Percentiles rank a stretch among this genome's conserved stretches.
Conservation (phyloP, 805 yeast genomes). For the Debaryomyces maramus region DNA sequence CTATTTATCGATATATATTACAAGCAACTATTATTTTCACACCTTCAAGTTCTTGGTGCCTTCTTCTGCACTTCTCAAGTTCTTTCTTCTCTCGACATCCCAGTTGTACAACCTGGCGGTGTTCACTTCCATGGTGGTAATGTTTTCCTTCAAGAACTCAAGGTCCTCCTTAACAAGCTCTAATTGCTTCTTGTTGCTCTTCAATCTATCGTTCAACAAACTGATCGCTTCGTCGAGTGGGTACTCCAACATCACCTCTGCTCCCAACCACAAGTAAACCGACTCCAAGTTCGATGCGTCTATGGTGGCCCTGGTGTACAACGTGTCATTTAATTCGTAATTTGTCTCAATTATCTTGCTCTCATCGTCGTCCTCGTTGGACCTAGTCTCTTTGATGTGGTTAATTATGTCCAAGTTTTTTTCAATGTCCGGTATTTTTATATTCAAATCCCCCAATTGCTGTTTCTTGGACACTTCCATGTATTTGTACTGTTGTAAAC, state of each 20-base stretch:
- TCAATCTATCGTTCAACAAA: constrained; percentile 61
- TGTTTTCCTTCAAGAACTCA: constrained; percentile 81
- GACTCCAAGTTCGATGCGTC: constrained; percentile 52
- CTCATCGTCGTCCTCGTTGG: constrained; percentile 27
- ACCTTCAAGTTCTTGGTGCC: constrained; percentile 28
- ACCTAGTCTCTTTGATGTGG: constrained; percentile 52
- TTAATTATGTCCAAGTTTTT: constrained; percentile 77
- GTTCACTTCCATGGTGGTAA: constrained; percentile 97
- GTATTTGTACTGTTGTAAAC: constrained; percentile 85
- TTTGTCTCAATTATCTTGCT: constrained; percentile 55
- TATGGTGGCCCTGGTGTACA: constrained; percentile 79
- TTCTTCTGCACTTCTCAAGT: constrained; percentile 40
- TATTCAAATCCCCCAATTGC: constrained; percentile 52
- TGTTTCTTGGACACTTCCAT: constrained; percentile 66
- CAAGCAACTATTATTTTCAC: constrained; percentile 1
- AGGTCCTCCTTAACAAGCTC: constrained; percentile 74
- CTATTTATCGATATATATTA: constrained; percentile 17
- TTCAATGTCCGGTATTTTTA: constrained; percentile 87
- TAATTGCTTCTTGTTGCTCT: constrained; percentile 59
- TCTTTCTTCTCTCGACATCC: constrained; percentile 78
- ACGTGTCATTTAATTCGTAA: constrained; percentile 90
- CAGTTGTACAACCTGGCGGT: constrained; percentile 89
- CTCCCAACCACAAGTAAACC: constrained; percentile 95
- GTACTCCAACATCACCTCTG: constrained; percentile 95
- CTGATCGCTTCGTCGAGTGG: constrained; percentile 84